phyloP scores from a whole-genome alignment of 352 stramenopile genomes.

The Phytopythium litorale region DNA sequence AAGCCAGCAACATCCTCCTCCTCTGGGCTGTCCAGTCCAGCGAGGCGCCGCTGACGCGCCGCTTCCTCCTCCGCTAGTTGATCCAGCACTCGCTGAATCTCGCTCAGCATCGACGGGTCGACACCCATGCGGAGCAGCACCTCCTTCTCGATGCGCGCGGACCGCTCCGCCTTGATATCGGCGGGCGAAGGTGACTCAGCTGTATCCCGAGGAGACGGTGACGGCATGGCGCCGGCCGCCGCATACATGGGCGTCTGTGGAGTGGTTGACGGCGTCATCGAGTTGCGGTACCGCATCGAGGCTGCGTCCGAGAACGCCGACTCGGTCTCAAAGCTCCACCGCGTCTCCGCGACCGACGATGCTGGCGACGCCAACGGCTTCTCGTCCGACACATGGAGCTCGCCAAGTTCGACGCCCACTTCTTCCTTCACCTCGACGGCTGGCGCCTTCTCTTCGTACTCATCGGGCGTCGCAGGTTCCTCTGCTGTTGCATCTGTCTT shows the following conservation, averaged over 20 bases:
- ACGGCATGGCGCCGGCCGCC: constrained; percentile 8
- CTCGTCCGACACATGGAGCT: constrained; percentile 13
- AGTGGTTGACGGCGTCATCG: constrained; percentile 7
- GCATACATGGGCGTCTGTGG: constrained; percentile 9
- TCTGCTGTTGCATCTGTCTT: constrained; percentile 1
- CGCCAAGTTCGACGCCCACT: constrained; percentile 16
- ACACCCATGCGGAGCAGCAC: constrained; percentile 73
- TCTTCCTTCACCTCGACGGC: constrained; percentile 7
- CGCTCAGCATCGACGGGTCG: constrained; percentile 61
- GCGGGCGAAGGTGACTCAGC: constrained; percentile 8
- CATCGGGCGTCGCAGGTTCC: not conserved
- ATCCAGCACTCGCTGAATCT: constrained; percentile 68
- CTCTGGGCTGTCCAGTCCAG: constrained; percentile 10
- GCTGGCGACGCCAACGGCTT: constrained; percentile 26
- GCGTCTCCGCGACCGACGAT: constrained; percentile 46
- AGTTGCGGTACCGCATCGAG: constrained; percentile 11
- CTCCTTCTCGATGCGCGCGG: constrained; percentile 69
- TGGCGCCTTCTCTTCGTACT: constrained; percentile 7
- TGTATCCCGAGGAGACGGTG: constrained; percentile 8
- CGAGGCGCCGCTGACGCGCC: constrained; percentile 19
- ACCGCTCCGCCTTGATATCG: constrained; percentile 38
- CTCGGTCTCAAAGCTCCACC: constrained; percentile 54
- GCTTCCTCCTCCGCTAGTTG: constrained; percentile 41
- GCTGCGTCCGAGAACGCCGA: constrained; percentile 35
- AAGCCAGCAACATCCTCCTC: constrained; percentile 31